Conservation (phyloP, 2,329 filamentous ascomycete genomes). For the Phaeosphaeriaceae sp. region DNA sequence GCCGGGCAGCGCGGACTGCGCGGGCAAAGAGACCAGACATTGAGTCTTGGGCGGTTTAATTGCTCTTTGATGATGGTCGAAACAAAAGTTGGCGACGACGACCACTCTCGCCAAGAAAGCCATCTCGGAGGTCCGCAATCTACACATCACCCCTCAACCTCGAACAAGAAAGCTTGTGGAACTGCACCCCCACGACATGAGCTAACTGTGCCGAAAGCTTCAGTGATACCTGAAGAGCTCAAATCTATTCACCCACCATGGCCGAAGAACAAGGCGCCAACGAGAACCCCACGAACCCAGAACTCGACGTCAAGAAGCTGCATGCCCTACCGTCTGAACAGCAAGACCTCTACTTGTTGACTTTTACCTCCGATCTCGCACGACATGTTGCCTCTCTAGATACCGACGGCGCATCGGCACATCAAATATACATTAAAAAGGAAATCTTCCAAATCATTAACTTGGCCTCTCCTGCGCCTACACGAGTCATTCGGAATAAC, state of each 20-base stretch:
- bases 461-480: constrained; percentile 79
- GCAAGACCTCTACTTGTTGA: constrained; percentile 92
- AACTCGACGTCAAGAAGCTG: constrained; percentile 90
- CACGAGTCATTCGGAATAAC: constrained; percentile 88
- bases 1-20: constrained; percentile 19
- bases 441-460: constrained; percentile 93
- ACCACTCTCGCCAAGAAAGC: constrained; percentile 28
- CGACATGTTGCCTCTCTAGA: constrained; percentile 78
- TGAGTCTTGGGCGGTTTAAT: not conserved
- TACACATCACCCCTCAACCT: constrained; percentile 18
- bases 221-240: constrained; percentile 7
- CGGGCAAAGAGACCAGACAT: constrained; percentile 36
- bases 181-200: constrained; percentile 31
- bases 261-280: constrained; percentile 40
- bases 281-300: constrained; percentile 62
- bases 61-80: too few species aligned
- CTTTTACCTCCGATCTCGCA: constrained; percentile 81
- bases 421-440: constrained; percentile 91
- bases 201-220: constrained; percentile 11
- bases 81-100: constrained; percentile 27
- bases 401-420: constrained; percentile 79
- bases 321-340: constrained; percentile 90
- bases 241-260: constrained; percentile 29
- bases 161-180: constrained; percentile 10
- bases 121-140: constrained; percentile 32